These are phyloP conservation scores for Fusarium dlaminii DNA, from an alignment of 2,329 filamentous ascomycete genomes.

Conservation along the genomic window DNA sequence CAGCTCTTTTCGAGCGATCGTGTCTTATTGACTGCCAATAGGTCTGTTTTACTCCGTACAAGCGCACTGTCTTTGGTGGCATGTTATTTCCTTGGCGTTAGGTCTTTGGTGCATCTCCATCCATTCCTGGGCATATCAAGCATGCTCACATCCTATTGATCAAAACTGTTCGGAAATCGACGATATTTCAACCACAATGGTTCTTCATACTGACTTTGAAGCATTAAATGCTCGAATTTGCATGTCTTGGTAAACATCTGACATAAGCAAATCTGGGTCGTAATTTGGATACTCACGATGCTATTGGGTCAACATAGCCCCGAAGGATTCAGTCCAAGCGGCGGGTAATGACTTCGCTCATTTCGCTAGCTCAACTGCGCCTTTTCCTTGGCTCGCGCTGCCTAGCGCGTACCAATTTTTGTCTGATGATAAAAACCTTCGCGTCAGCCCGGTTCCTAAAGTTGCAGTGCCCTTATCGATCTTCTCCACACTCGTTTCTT, in stretches of 20 bases:
- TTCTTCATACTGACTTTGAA: neutral
- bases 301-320: neutral
- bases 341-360: neutral
- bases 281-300: neutral
- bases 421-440: neutral
- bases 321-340: neutral
- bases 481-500: neutral
- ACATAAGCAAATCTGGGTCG: neutral
- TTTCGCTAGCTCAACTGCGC: constrained; percentile 2
- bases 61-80: too few relatives aligned
- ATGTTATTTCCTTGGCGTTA: neutral
- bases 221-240: neutral
- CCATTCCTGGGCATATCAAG: neutral
- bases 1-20: neutral
- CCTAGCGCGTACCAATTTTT: neutral
- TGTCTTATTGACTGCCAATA: too few relatives aligned
- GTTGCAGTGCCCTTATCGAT: neutral
- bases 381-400: neutral
- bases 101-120: neutral
- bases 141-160: neutral
- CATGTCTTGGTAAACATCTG: neutral
- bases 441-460: neutral
- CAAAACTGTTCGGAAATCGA: neutral
- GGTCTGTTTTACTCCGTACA: too few relatives aligned
- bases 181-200: accelerated